These are phyloP conservation scores for Takashimella koratensis DNA, from an alignment of 1,284 basidiomycete species.

Conservation along the genomic window DNA sequence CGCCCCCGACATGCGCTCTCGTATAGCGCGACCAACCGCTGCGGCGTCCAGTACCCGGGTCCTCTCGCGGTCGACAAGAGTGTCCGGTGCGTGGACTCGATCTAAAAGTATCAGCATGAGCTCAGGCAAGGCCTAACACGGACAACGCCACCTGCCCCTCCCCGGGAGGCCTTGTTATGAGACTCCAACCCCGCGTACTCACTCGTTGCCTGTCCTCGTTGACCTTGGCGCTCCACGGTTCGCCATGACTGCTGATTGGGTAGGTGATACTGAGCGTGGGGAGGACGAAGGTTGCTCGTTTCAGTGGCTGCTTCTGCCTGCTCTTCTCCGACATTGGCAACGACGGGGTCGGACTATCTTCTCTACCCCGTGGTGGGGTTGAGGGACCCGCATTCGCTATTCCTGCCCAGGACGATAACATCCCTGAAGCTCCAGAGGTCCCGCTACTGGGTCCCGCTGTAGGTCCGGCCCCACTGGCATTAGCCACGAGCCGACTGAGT, in stretches of 20 bases:
- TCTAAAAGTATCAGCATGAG: constrained; percentile 22
- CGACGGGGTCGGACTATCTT: not conserved
- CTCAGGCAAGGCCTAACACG: not conserved
- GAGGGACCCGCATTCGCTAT: not conserved
- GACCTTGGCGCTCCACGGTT: constrained; percentile 68
- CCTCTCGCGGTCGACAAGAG: constrained; percentile 51
- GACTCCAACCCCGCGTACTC: constrained; percentile 4
- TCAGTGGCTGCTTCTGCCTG: constrained; percentile 56
- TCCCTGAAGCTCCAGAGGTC: not conserved
- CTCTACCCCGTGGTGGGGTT: not conserved
- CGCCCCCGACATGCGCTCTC: constrained; percentile 46
- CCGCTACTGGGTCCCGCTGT: not conserved
- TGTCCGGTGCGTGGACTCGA: constrained; percentile 58
- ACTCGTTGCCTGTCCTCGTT: constrained; percentile 47
- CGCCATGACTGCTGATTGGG: constrained; percentile 73
- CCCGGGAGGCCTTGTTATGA: not conserved
- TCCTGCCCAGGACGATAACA: not conserved
- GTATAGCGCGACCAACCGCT: constrained; percentile 43
- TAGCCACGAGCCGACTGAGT: constrained; percentile 23
- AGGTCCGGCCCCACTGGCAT: not conserved
- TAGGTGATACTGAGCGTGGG: constrained; percentile 77
- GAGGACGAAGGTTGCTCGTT: constrained; percentile 78
- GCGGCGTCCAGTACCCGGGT: constrained; percentile 46
- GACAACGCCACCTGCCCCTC: not conserved
- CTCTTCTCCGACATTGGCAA: constrained; percentile 16